Evolutionary conservation across 2,329 filamentous ascomycete genomes (phyloP).

Genomic region (Chaetomium strumarium): DNA sequence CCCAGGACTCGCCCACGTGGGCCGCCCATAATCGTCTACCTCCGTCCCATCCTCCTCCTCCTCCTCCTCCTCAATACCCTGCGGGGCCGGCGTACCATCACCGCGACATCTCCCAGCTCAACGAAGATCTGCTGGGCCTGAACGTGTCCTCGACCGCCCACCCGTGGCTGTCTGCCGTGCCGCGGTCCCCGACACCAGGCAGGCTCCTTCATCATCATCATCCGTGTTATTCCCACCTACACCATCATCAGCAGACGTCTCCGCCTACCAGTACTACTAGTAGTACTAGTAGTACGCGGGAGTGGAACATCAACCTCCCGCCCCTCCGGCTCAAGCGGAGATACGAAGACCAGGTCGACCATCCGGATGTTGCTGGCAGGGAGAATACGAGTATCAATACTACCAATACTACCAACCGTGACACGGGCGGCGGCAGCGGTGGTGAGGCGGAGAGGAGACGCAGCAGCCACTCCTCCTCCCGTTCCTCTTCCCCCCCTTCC

Average conservation of each 20-base stretch:
- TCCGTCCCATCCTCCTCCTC: too few species aligned
- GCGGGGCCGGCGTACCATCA: not conserved
- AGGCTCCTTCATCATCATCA: not conserved
- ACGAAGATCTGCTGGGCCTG: not conserved
- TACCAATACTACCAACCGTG: not conserved
- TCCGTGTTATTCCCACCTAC: not conserved
- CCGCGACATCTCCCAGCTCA: not conserved
- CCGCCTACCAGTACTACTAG: too few species aligned
- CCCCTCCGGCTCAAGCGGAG: slow-evolving; percentile 15
- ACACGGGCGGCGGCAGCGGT: slow-evolving; percentile 19
- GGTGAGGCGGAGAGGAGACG: slow-evolving; percentile 19
- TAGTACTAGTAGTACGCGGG: too few species aligned
- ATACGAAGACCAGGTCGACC: slow-evolving; percentile 25
- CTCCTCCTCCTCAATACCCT: not conserved
- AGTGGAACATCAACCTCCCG: not conserved
- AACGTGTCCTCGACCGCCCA: slow-evolving; percentile 7
- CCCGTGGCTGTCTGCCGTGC: slow-evolving; percentile 21
- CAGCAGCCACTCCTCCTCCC: slow-evolving; percentile 10
- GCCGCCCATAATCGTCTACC: slow-evolving; percentile 30
- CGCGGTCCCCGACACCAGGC: slow-evolving; percentile 9
- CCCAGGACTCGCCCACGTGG: slow-evolving; percentile 24
- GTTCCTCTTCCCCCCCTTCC: not conserved
- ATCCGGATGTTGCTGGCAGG: slow-evolving; percentile 17
- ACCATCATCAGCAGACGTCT: not conserved
- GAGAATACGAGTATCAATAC: not conserved